phyloP scores from a whole-genome alignment of 2,329 filamentous ascomycete species.

The Cladosporium sp. region DNA sequence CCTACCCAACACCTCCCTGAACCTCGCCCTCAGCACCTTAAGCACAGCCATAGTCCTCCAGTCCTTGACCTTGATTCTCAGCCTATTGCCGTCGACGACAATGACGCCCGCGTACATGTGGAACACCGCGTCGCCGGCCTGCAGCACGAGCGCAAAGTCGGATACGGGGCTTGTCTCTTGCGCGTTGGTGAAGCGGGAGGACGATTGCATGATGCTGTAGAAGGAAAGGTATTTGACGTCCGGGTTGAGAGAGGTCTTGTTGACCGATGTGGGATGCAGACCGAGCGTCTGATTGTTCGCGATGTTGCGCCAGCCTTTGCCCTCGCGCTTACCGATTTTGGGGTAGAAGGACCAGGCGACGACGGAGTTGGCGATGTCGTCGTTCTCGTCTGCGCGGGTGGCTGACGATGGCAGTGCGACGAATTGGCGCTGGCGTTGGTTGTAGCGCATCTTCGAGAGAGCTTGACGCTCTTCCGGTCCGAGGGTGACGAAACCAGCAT shows the following conservation, averaged over 20 bases:
- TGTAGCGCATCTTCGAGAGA: slow-evolving; percentile 65
- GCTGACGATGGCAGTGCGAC: slow-evolving; percentile 75
- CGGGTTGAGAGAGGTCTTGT: slow-evolving; percentile 54
- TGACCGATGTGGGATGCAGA: slow-evolving; percentile 83
- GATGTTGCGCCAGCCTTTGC: slow-evolving; percentile 83
- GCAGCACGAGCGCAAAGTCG: slow-evolving; percentile 73
- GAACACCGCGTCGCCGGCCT: slow-evolving; percentile 85
- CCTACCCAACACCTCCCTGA: slow-evolving; percentile 69
- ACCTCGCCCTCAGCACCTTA: slow-evolving; percentile 67
- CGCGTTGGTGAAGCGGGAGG: slow-evolving; percentile 76
- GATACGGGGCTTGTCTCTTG: slow-evolving; percentile 67
- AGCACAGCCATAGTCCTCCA: slow-evolving; percentile 91
- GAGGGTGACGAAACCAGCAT: slow-evolving; percentile 75
- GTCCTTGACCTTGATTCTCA: slow-evolving; percentile 75
- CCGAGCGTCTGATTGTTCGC: slow-evolving; percentile 88
- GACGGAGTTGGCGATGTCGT: slow-evolving; percentile 71
- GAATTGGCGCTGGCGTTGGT: slow-evolving; percentile 63
- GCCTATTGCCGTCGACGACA: slow-evolving; percentile 78
- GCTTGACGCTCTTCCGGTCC: slow-evolving; percentile 66
- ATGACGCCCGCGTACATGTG: slow-evolving; percentile 88
- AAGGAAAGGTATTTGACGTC: slow-evolving; percentile 78
- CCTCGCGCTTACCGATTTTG: slow-evolving; percentile 78
- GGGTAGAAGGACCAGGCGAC: slow-evolving; percentile 96
- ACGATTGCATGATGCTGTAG: slow-evolving; percentile 95
- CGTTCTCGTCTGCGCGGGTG: slow-evolving; percentile 72